Conservation (phyloP, 768 basidiomycete species). For the Lentinula sp. region DNA sequence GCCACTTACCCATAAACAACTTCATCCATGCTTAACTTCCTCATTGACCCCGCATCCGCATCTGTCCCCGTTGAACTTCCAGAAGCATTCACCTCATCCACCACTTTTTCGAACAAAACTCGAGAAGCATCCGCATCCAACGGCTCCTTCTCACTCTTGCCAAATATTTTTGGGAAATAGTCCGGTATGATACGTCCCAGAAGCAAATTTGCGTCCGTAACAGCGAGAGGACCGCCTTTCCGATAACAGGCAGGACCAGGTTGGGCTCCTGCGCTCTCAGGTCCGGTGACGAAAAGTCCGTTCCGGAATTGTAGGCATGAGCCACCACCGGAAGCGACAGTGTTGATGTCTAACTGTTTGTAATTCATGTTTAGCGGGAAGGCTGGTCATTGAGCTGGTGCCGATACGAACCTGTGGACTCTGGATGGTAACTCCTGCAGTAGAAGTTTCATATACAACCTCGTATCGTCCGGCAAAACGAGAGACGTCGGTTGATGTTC, state of each 20-base stretch:
- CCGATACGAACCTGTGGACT: conserved; percentile 93
- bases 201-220: conserved; percentile 90
- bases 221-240: conserved; percentile 86
- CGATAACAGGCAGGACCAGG: conserved; percentile 86
- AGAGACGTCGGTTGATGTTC: conserved; percentile 94
- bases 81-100: conserved; percentile 56
- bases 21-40: conserved; percentile 67
- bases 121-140: conserved; percentile 71
- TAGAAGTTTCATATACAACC: conserved; percentile 92
- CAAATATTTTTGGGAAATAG: conserved; percentile 95
- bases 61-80: background rate
- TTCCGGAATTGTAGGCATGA: conserved; percentile 86
- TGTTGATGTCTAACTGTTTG: conserved; percentile 86
- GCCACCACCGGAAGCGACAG: conserved; percentile 93
- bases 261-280: conserved; percentile 89
- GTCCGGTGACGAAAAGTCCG: conserved; percentile 86
- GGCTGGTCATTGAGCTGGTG: conserved; percentile 43
- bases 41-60: conserved; percentile 11
- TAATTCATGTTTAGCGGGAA: background rate
- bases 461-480: conserved; percentile 90
- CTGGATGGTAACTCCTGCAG: conserved; percentile 89
- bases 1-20: conserved; percentile 78
- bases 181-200: conserved; percentile 86
- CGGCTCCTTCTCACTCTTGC: conserved; percentile 80
- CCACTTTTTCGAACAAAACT: conserved; percentile 60